These are phyloP conservation scores for Zopfia rhizophila DNA, from an alignment of 2,329 filamentous ascomycete species.

Conservation along the genomic window DNA sequence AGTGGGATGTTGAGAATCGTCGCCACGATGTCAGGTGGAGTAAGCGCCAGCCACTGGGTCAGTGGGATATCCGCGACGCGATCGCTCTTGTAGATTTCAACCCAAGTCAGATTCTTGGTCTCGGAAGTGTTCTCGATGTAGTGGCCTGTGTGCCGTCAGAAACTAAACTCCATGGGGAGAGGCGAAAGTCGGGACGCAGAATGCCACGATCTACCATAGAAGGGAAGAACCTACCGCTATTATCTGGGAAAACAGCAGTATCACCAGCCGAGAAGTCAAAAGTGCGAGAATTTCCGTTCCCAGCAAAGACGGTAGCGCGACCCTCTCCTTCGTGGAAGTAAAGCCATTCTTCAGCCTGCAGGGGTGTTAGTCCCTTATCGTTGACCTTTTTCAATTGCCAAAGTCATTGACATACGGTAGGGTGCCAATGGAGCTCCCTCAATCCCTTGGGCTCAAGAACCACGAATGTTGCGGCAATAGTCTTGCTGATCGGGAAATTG, in stretches of 20 bases:
- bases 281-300: conserved; percentile 68
- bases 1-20: conserved; percentile 68
- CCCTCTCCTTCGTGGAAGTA: conserved; percentile 74
- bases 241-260: conserved; percentile 74
- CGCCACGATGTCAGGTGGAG: conserved; percentile 70
- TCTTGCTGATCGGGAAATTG: conserved; percentile 74
- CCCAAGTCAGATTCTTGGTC: conserved; percentile 72
- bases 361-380: not conserved
- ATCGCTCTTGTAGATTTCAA: conserved; percentile 76
- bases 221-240: conserved; percentile 57
- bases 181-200: too few relatives aligned
- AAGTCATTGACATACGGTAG: conserved; percentile 69
- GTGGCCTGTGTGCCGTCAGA: too few relatives aligned
- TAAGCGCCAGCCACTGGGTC: conserved; percentile 76
- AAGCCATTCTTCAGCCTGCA: conserved; percentile 74
- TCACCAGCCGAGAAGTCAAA: conserved; percentile 76
- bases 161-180: too few relatives aligned
- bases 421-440: conserved; percentile 76
- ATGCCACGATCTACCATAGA: too few relatives aligned
- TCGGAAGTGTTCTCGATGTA: conserved; percentile 76
- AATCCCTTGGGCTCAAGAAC: conserved; percentile 71
- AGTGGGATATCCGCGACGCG: conserved; percentile 73
- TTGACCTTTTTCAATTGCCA: not conserved
- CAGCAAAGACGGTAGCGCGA: conserved; percentile 73
- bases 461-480: conserved; percentile 72